Conservation (phyloP, 345 rosid genomes). For the Viola odorata region DNA sequence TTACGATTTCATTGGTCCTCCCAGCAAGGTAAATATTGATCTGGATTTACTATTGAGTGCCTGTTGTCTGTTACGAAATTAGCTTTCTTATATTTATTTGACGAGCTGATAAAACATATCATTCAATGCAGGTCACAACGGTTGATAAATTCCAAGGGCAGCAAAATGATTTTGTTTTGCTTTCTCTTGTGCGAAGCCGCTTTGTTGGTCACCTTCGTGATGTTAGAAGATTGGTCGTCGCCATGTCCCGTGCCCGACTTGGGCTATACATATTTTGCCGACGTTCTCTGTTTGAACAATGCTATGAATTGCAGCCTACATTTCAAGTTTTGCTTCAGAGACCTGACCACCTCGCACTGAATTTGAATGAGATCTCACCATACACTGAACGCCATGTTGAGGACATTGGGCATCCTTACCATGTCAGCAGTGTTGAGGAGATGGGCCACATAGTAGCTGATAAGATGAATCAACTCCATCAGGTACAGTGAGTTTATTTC, state of each 20-base stretch:
- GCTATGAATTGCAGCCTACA: conserved; percentile 95
- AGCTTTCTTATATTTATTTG: not conserved
- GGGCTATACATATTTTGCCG: conserved; percentile 89
- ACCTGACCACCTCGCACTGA: conserved; percentile 72
- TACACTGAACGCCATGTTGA: conserved; percentile 75
- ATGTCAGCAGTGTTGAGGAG: conserved; percentile 62
- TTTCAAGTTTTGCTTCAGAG: conserved; percentile 72
- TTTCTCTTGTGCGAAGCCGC: conserved; percentile 92
- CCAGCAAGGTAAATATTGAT: conserved; percentile 62
- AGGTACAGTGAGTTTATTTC: conserved; percentile 37
- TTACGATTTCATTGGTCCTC: conserved; percentile 80
- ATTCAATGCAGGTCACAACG: conserved; percentile 59
- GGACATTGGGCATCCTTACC: conserved; percentile 55
- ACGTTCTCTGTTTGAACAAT: conserved; percentile 86
- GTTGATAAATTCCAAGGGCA: conserved; percentile 99
- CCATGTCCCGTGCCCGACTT: conserved; percentile 98
- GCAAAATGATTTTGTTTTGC: conserved; percentile 87
- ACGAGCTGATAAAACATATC: not conserved
- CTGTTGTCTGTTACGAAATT: not conserved
- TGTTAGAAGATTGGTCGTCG: conserved; percentile 91
- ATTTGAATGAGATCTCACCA: conserved; percentile 50
- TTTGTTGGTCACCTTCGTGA: conserved; percentile 98
- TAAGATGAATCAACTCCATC: conserved; percentile 49
- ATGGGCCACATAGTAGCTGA: conserved; percentile 59
- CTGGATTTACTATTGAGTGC: too few species aligned